phyloP scores from a whole-genome alignment of 2,329 filamentous ascomycete species.

The Paracorniculantispora psalliotae region DNA sequence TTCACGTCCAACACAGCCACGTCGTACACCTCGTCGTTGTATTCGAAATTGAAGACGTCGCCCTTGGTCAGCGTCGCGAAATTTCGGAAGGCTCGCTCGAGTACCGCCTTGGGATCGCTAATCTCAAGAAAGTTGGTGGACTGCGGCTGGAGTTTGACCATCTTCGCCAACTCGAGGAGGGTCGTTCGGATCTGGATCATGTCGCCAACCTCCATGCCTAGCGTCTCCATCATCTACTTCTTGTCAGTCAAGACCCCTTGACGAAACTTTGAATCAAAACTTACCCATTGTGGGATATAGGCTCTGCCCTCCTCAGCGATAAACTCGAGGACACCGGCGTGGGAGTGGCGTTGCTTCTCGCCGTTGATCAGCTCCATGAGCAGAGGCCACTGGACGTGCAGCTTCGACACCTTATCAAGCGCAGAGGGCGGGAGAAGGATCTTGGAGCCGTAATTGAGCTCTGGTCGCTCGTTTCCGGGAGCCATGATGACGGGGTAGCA shows the following conservation, averaged over 20 bases:
- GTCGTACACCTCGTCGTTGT: conserved; percentile 91
- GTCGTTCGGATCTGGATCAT: conserved; percentile 94
- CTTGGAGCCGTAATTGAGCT: conserved; percentile 95
- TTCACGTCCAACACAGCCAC: conserved; percentile 93
- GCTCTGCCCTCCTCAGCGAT: conserved; percentile 95
- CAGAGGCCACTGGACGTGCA: conserved; percentile 97
- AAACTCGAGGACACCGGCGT: conserved; percentile 94
- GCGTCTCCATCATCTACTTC: conserved; percentile 82
- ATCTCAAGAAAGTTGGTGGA: conserved; percentile 93
- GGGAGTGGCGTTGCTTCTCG: conserved; percentile 71
- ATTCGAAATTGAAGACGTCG: conserved; percentile 92
- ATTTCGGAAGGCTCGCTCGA: conserved; percentile 93
- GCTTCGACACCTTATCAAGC: conserved; percentile 89
- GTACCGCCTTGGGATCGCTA: conserved; percentile 91
- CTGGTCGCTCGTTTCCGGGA: conserved; percentile 79
- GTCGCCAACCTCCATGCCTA: conserved; percentile 85
- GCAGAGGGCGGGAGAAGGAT: conserved; percentile 96
- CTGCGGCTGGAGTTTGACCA: conserved; percentile 96
- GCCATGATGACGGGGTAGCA: conserved; percentile 96
- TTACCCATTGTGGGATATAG: conserved; percentile 91
- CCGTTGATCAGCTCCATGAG: conserved; percentile 95
- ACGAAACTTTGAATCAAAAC: conserved; percentile 21
- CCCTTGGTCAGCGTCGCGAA: conserved; percentile 91
- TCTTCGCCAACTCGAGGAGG: conserved; percentile 79
- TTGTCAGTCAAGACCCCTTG: conserved; percentile 14